phyloP scores from a whole-genome alignment of 2,329 filamentous ascomycete genomes.

The Penicillium aurantiogriseum region DNA sequence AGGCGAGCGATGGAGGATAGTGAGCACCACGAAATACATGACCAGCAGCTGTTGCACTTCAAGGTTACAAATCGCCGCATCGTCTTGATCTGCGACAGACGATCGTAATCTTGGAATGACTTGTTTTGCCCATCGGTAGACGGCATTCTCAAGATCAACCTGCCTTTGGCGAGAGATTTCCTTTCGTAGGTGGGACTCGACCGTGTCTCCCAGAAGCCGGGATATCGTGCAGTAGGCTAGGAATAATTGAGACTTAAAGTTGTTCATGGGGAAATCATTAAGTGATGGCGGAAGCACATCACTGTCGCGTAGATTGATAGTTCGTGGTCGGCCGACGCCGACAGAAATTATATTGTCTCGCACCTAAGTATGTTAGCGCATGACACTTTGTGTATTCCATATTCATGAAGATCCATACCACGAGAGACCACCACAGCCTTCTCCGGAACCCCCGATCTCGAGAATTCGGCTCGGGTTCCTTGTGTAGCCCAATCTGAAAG shows the following conservation, averaged over 20 bases:
- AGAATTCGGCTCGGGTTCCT: conserved; percentile 37
- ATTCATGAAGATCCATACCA: conserved; percentile 28
- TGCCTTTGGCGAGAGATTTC: conserved; percentile 32
- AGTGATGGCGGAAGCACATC: conserved; percentile 40
- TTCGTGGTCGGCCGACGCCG: conserved; percentile 42
- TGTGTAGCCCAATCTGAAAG: conserved; percentile 45
- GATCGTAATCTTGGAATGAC: conserved; percentile 24
- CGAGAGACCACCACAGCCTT: conserved; percentile 48
- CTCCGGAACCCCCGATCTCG: conserved; percentile 39
- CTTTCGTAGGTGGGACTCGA: conserved; percentile 39
- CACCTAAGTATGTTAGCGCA: conserved; percentile 22
- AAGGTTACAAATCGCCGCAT: conserved; percentile 24
- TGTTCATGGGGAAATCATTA: conserved; percentile 34
- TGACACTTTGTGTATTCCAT: not conserved
- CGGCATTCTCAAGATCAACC: conserved; percentile 38
- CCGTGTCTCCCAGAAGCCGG: conserved; percentile 42
- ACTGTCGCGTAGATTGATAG: conserved; percentile 42
- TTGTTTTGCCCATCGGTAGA: conserved; percentile 44
- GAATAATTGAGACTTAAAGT: conserved; percentile 36
- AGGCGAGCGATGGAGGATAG: conserved; percentile 41
- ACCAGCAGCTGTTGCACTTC: conserved; percentile 39
- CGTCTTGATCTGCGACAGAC: conserved; percentile 18
- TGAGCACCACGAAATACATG: conserved; percentile 41
- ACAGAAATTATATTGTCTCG: conserved; percentile 44
- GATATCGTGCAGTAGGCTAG: conserved; percentile 42